Base-by-base conservation (phyloP, 2,329 filamentous ascomycete species). In the Microascus cirrosus region DNA sequence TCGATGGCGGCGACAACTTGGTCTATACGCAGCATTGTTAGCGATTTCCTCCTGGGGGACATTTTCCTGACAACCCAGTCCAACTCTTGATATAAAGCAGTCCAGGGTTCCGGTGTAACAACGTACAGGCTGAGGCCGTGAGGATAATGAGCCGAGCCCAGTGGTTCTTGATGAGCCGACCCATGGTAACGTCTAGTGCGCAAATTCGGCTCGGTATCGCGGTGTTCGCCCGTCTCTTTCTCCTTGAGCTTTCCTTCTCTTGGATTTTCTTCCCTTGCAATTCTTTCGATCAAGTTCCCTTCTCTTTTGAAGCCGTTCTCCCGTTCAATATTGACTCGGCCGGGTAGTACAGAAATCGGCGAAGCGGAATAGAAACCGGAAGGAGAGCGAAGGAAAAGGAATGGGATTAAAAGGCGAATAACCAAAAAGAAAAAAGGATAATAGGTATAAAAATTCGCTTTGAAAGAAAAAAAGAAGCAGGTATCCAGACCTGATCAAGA, bases 101-200 rank as follows among this genome's bases (percentile, higher is more conserved):
- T 7, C 7, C 25, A 35, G 11, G 35, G 53, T 20, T 50, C 51
- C 25, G 5, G 48, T 11, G 50, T 35, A 51, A 34, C 13, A 18
- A 75, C 77, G 61, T 83, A 91, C 88, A 92, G 59, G 77, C 72
- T 63, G 90, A 87, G 42, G 94, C 90, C 32, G 89, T 90, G 70
- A 99, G 78, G 73, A 95, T 82, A 69, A 99, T 94, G 67, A 99
- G 85, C 61, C 94, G 87, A 65, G 91, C 94, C 90, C 90, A 96
- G 78, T 99, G 94, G 78, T 97, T 97, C 82, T 99, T 99, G 78
- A 99, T 97, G 70, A 99, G 85, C 75, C 87, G 94, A 73, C 94
- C 94, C 94, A 99, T 99, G 62, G 64, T 76, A 71, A 56, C 57
- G 20, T 51, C 39, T 45, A n/a, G n/a, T 18, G 39, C 39, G 48